These are phyloP conservation scores for Ophiorrhiza pumila DNA, from an alignment of 257 asterid species.

Conservation along the genomic window DNA sequence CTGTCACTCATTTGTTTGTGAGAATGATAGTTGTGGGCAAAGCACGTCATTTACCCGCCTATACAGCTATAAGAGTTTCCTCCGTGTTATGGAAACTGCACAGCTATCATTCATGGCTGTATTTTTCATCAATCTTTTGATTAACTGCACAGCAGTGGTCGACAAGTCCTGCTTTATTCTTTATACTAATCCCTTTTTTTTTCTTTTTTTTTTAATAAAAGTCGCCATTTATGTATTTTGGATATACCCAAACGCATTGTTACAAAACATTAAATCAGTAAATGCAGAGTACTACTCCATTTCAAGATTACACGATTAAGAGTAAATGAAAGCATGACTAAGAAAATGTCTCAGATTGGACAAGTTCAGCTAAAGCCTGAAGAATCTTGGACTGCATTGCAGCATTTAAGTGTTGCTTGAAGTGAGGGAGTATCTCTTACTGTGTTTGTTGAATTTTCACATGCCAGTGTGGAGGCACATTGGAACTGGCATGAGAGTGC, in stretches of 20 bases:
- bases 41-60: neutral
- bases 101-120: neutral
- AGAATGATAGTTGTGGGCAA: neutral
- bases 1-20: neutral
- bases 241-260: no score
- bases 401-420: constrained; percentile 58
- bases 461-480: neutral
- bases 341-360: constrained; percentile 70
- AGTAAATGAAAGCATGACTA: no score
- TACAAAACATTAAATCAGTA: no score
- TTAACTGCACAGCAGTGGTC: neutral
- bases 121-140: neutral
- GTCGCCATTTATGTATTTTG: no score
- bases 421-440: constrained; percentile 15
- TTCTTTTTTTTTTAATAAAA: constrained; percentile 7
- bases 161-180: neutral
- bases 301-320: no score
- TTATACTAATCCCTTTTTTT: neutral
- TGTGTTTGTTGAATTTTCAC: neutral
- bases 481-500: neutral
- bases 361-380: constrained; percentile 63
- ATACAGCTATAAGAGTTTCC: neutral
- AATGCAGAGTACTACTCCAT: no score
- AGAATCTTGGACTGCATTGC: constrained; percentile 83
- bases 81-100: neutral